These are phyloP conservation scores for Pogostemon cablin DNA, from an alignment of 257 asterid species.

Conservation along the genomic window DNA sequence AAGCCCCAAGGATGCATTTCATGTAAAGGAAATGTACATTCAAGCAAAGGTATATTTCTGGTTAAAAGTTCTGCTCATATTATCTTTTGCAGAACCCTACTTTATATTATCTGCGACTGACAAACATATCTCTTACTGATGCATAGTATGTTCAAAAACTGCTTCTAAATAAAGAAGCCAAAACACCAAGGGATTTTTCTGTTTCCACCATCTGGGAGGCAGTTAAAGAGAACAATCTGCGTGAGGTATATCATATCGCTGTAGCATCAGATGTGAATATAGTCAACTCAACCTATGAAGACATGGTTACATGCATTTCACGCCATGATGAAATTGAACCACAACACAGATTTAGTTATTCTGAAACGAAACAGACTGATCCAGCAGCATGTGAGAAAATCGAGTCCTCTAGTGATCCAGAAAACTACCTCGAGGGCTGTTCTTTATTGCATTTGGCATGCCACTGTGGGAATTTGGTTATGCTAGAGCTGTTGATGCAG, in stretches of 20 bases:
- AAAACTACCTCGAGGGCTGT: constrained; percentile 70
- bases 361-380: constrained; percentile 47
- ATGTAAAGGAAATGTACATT: constrained; percentile 75
- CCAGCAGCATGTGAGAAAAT: constrained; percentile 54
- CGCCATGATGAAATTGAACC: constrained; percentile 46
- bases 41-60: constrained; percentile 76
- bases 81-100: constrained; percentile 21
- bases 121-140: constrained; percentile 19
- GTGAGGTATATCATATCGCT: constrained; percentile 64
- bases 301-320: constrained; percentile 47
- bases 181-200: constrained; percentile 35
- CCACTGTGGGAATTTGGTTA: constrained; percentile 60
- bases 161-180: constrained; percentile 61
- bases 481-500: constrained; percentile 93
- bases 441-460: constrained; percentile 92
- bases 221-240: constrained; percentile 66
- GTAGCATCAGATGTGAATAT: constrained; percentile 58
- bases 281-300: constrained; percentile 69
- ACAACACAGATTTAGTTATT: constrained; percentile 37
- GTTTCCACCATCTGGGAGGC: constrained; percentile 84
- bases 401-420: constrained; percentile 50
- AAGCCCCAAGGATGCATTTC: constrained; percentile 58
- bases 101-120: constrained; percentile 6
- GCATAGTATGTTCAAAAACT: constrained; percentile 81
- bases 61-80: constrained; percentile 13